Evolutionary conservation across 116 monocot genomes (phyloP), one percentile per base, ranked within the genome.

Genomic region (Zostera marina): DNA sequence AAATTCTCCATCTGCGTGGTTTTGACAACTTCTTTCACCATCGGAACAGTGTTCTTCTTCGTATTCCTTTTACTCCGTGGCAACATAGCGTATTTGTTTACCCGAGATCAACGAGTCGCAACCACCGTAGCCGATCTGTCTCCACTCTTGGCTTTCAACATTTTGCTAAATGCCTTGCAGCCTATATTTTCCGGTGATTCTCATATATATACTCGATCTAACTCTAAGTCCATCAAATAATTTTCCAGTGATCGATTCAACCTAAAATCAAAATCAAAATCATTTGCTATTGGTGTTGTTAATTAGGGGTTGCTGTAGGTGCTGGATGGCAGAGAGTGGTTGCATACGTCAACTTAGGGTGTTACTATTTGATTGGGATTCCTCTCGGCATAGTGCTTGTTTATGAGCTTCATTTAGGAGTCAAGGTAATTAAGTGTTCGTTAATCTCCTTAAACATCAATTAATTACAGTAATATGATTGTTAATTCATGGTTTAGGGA

Each of bases 121-220:
- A 24, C 6, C 5, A 87, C 77, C 9, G 87, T 83, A 12, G 54
- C 63, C 8, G 70, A 78, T 23, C 77, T 92, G 5, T 77, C 91
- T 58, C 78, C 78, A 47, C 65, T 86, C 15, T 49, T 92, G 22
- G 83, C 87, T 25, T 62, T 78, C 78, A 87, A 83, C 41, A 80
- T 92, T 11, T 59, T 92, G 3, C 64, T 87, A 4, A 92, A 92
- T 58, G 83, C 83, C 53, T 54, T 92, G 55, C 92, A 63, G 23
- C 70, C 65, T 7, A 60, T 74, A 21, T 68, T 73, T 48, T 71
- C 76, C 8, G 76, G 76, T 76, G 11, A 62, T 14, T 40, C 41
- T 51, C 11, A n/a, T n/a, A n/a, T n/a, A n/a, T n/a, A n/a, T n/a
- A n/a, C n/a, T n/a, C n/a, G n/a, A n/a, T n/a, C n/a, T n/a, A n/a